These are phyloP conservation scores for Diaporthe ampelina DNA, from an alignment of 2,329 filamentous ascomycete species.

Conservation along the genomic window DNA sequence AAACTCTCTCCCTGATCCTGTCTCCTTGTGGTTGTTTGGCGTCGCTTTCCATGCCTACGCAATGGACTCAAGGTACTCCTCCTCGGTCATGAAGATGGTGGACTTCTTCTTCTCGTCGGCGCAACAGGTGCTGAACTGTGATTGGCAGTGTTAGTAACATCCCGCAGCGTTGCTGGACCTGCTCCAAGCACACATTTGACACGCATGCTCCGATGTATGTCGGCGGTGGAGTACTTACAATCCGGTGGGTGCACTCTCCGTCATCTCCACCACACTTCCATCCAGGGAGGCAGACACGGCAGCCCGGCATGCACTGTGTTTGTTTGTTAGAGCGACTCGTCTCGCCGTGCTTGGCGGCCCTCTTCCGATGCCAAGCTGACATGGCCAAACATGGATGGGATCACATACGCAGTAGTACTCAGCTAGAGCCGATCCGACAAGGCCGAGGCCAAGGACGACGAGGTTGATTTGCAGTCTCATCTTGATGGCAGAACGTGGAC, in stretches of 20 bases:
- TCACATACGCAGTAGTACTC: neutral
- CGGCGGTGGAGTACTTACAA: neutral
- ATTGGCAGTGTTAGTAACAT: neutral
- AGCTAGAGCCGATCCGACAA: neutral
- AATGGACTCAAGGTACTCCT: neutral
- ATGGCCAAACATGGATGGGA: no score
- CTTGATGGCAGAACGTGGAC: neutral
- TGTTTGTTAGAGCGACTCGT: neutral
- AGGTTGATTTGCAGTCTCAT: neutral
- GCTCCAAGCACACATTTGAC: neutral
- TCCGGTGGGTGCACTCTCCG: no score
- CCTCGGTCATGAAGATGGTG: neutral
- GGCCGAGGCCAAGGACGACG: neutral
- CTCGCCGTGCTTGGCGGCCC: neutral
- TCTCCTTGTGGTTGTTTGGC: no score
- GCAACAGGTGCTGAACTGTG: slow-evolving; percentile 8
- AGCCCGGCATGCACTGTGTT: neutral
- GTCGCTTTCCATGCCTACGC: neutral
- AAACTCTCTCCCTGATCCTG: neutral
- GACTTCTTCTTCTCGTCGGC: neutral
- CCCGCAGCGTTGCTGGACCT: neutral
- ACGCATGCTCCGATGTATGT: neutral
- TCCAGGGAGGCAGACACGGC: neutral
- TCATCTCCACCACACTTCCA: no score
- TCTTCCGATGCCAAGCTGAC: neutral